Percentiles rank a stretch among this genome's conserved stretches.
Evolutionary conservation across 78 protist species (phyloP).

Genomic region (Cavenderia fasciculata): DNA sequence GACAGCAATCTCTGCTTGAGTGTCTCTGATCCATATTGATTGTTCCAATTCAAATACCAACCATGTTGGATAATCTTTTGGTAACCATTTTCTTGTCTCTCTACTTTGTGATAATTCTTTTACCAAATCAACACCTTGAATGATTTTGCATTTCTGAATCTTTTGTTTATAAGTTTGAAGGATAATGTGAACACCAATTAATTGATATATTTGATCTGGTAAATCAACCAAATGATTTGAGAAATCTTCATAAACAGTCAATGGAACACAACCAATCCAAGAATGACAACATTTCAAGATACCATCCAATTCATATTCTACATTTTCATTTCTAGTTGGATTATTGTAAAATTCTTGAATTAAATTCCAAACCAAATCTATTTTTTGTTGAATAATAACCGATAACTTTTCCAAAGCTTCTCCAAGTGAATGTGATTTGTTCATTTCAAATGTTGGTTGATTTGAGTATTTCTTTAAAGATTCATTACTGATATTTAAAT

Average conservation of each 20-base stretch:
- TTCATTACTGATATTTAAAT: too few relatives aligned
- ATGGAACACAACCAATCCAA: background rate
- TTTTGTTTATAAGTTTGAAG: background rate
- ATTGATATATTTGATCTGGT: background rate
- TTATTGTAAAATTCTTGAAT: background rate
- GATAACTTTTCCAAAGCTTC: too few relatives aligned
- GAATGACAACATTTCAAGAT: background rate
- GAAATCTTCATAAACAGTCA: background rate
- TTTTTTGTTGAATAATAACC: too few relatives aligned
- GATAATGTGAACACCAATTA: background rate
- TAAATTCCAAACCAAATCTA: background rate
- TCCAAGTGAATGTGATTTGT: too few relatives aligned
- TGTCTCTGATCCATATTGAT: background rate
- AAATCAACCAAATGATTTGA: background rate
- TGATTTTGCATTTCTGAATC: background rate
- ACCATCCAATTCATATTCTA: too few relatives aligned
- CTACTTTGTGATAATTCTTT: background rate
- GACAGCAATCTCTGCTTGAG: background rate
- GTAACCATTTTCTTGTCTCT: background rate
- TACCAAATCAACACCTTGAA: background rate
- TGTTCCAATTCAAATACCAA: background rate
- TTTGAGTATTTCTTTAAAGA: too few relatives aligned
- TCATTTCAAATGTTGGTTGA: too few relatives aligned
- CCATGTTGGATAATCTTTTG: background rate
- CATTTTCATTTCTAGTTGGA: too few relatives aligned